phyloP scores from a whole-genome alignment of 768 basidiomycete species.

The Mycena haematopus region DNA sequence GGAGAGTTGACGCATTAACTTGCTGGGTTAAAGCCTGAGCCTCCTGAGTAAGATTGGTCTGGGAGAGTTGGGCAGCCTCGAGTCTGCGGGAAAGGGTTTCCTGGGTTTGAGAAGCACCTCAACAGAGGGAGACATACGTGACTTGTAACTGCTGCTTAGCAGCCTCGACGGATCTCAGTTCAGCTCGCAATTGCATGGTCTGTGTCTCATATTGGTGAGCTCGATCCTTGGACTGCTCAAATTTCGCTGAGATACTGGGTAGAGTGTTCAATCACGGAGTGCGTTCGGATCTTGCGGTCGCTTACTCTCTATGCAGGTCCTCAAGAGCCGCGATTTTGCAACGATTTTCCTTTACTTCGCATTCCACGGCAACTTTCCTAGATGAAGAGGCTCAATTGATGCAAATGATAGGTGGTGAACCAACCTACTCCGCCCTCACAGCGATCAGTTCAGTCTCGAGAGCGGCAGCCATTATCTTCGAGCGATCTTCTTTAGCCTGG shows the following conservation, averaged over 20 bases:
- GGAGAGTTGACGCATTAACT: slow-evolving; percentile 16
- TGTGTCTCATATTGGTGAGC: slow-evolving; percentile 16
- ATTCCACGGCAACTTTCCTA: slow-evolving; percentile 18
- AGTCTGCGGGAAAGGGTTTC: slow-evolving; percentile 8
- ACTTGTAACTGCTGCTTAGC: slow-evolving; percentile 15
- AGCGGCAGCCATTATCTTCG: slow-evolving; percentile 8
- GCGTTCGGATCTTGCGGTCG: neutral
- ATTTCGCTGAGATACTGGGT: slow-evolving; percentile 13
- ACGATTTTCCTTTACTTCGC: slow-evolving; percentile 16
- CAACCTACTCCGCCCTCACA: slow-evolving; percentile 16
- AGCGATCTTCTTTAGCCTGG: slow-evolving; percentile 16
- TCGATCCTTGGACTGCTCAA: slow-evolving; percentile 14
- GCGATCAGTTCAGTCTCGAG: slow-evolving; percentile 7
- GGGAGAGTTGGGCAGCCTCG: neutral
- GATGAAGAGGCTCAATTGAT: neutral
- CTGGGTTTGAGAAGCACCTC: neutral
- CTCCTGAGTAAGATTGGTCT: slow-evolving; percentile 10
- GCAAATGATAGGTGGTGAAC: neutral
- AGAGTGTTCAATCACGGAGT: neutral
- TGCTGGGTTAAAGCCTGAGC: slow-evolving; percentile 8
- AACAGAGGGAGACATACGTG: slow-evolving; percentile 3
- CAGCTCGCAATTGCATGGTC: slow-evolving; percentile 6
- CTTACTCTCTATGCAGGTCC: slow-evolving; percentile 19
- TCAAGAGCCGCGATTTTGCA: slow-evolving; percentile 12
- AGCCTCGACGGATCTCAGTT: slow-evolving; percentile 1